Conservation (phyloP, 345 rosid species). For the Acer saccharum region DNA sequence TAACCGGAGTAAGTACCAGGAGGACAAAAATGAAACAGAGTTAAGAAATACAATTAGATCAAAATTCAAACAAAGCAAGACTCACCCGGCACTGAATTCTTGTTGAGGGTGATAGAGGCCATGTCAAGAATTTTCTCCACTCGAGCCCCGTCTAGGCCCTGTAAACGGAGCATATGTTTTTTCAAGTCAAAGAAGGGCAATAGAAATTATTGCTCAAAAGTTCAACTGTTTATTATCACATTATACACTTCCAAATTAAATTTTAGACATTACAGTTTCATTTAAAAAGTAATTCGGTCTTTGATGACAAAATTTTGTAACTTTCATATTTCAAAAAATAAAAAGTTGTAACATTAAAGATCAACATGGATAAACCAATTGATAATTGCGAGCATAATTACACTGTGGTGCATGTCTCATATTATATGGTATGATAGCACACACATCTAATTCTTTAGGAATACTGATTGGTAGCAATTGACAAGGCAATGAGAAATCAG, state of each 20-base stretch:
- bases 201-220: not conserved
- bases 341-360: not conserved
- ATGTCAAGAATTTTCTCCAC: conserved; percentile 90
- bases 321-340: not conserved
- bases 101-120: conserved; percentile 93
- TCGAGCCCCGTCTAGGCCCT: conserved; percentile 95
- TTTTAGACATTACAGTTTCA: not conserved
- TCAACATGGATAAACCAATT: not conserved
- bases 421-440: no score
- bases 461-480: not conserved
- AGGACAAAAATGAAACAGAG: not conserved
- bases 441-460: not conserved
- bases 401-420: not conserved
- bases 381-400: not conserved
- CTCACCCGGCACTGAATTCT: conserved; percentile 91
- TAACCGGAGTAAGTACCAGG: not conserved
- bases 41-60: not conserved
- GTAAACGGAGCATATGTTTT: conserved; percentile 1
- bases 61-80: not conserved
- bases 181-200: not conserved
- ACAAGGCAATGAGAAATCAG: not conserved
- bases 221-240: not conserved
- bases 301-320: not conserved
- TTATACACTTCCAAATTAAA: not conserved
- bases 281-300: not conserved